Base-by-base conservation (phyloP, 768 basidiomycete genomes). In the Termitomyces sp. region DNA sequence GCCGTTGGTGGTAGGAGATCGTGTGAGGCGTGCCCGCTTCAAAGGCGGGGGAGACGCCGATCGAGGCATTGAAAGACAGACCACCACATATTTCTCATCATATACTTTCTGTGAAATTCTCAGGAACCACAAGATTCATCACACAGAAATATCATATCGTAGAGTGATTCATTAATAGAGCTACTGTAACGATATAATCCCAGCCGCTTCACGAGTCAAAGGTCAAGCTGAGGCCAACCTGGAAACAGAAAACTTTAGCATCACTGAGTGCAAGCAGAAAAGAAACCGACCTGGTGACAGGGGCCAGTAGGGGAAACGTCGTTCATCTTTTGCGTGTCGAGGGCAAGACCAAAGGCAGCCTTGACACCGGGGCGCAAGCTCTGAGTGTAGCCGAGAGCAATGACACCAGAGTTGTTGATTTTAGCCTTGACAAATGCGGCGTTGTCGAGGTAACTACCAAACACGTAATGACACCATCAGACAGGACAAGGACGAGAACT, bases 351-450 rank as follows among this genome's bases (percentile, higher is more conserved):
- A 73, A 98, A 94, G 51, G 89, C 82, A 48, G 90, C 90, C 73
- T 90, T 92, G 67, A 98, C 91, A 67, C 94, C 94, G 53, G 92
- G 92, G 64, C 93, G 90, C 69, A 99, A 90, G 40, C 84, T 77
- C 78, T 99, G 96, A 53, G 94, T 96, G 79, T 94, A 94, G 64
- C 88, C 88, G 64, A 96, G 86, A 66, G 84, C 88, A 64, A 97
- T 82, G 69, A 95, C 82, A 80, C 95, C 95, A 58, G 85, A 72
- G 78, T 95, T 96, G 86, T 98, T 98, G 80, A 98, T 95, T 83
- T 98, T 98, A 65, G 94, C 92, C 83, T 99, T 98, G 77, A 98
- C 82, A 69, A 92, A 98, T 9, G 94, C 88, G 63, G 93, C 86
- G 32, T 81, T 74, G 77, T 98, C 94, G 62, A 95, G 86, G 77